Percentiles rank a stretch among this genome's conserved stretches.
phyloP scores from a whole-genome alignment of 2,329 filamentous ascomycete species.

The Setomelanomma holmii region DNA sequence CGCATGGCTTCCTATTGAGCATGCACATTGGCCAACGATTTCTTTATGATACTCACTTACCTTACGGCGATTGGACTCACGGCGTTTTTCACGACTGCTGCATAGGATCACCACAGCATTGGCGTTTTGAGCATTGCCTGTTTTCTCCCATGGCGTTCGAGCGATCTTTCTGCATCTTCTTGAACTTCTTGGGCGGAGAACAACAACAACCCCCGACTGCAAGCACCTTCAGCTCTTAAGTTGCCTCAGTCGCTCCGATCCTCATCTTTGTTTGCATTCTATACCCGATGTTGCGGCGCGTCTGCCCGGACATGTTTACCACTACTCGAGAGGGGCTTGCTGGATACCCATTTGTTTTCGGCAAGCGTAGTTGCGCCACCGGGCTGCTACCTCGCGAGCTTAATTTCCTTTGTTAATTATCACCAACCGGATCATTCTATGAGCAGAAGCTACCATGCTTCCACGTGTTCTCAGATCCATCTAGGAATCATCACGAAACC shows the following conservation, averaged over 20 bases:
- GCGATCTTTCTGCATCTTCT: conserved; percentile 40
- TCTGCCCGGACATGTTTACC: conserved; percentile 28
- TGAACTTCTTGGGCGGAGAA: conserved; percentile 31
- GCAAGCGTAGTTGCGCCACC: conserved; percentile 34
- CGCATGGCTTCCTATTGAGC: conserved; percentile 50
- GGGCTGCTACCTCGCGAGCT: conserved; percentile 38
- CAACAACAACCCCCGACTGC: conserved; percentile 24
- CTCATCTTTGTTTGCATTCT: conserved; percentile 40
- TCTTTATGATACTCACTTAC: conserved; percentile 40
- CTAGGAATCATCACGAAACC: conserved; percentile 43
- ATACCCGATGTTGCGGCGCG: conserved; percentile 33
- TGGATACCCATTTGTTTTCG: conserved; percentile 37
- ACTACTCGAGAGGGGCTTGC: conserved; percentile 33
- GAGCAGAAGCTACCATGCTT: conserved; percentile 40
- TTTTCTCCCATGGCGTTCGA: conserved; percentile 44
- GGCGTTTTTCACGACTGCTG: conserved; percentile 46
- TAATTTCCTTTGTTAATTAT: conserved; percentile 48
- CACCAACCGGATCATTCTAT: conserved; percentile 40
- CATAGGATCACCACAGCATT: conserved; percentile 41
- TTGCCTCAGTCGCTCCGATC: conserved; percentile 26
- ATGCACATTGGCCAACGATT: conserved; percentile 30
- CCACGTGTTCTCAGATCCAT: conserved; percentile 35
- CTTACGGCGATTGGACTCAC: conserved; percentile 44
- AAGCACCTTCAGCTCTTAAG: conserved; percentile 22
- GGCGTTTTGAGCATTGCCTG: conserved; percentile 41